These are phyloP conservation scores for Saccharomyces hybrid DNA, from an alignment of 1,139 yeast genomes.

Conservation along the genomic window DNA sequence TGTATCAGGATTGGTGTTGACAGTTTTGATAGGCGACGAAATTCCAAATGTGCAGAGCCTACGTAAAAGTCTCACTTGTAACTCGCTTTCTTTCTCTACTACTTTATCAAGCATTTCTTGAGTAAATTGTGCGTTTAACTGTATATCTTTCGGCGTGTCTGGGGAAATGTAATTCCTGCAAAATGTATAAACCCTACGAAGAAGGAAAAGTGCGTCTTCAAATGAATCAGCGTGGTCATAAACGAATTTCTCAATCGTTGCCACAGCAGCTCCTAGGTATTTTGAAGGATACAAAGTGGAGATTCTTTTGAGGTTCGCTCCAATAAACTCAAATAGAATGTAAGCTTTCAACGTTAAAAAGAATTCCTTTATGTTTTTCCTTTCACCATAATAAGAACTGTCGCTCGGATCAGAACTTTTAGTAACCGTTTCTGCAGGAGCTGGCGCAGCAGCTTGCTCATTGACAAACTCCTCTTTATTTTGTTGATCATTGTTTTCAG, in stretches of 20 bases:
- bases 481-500: slow-evolving; percentile 12
- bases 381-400: background rate
- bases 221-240: slow-evolving; percentile 36
- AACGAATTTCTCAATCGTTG: slow-evolving; percentile 48
- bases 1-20: slow-evolving; percentile 11
- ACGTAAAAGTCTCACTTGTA: slow-evolving; percentile 32
- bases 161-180: slow-evolving; percentile 59
- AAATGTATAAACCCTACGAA: slow-evolving; percentile 59
- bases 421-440: background rate
- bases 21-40: slow-evolving; percentile 34
- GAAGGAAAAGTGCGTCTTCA: slow-evolving; percentile 38
- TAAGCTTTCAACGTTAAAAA: slow-evolving; percentile 45
- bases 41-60: slow-evolving; percentile 41
- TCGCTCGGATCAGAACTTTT: background rate
- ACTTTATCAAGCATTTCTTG: slow-evolving; percentile 41
- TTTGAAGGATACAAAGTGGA: slow-evolving; percentile 61
- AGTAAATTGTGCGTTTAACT: slow-evolving; percentile 14
- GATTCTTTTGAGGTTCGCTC: slow-evolving; percentile 41
- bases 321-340: slow-evolving; percentile 55
- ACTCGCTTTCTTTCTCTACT: slow-evolving; percentile 26
- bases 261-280: slow-evolving; percentile 58
- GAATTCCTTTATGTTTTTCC: slow-evolving; percentile 18
- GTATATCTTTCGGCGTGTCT: slow-evolving; percentile 26
- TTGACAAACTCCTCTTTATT: slow-evolving; percentile 5
- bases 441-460: background rate